Base-by-base conservation (phyloP, 2,329 filamentous ascomycete species). In the Trichophyton mentagrophytes region DNA sequence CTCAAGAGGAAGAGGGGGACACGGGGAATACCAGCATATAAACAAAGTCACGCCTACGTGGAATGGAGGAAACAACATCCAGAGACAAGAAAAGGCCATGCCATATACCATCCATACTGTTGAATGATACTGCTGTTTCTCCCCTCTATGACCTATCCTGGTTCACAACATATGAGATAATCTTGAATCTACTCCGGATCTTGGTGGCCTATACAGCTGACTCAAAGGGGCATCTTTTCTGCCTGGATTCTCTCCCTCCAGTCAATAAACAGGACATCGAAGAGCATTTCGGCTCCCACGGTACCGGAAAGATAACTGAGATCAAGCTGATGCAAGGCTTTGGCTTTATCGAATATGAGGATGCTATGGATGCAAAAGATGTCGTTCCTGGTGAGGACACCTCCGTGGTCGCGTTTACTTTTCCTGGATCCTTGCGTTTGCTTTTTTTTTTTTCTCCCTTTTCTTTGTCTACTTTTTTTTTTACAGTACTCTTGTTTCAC, bases 271-370 rank as follows among this genome's bases (percentile, higher is more conserved):
- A 89, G 77, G 92, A 99, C 75, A 88, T 99, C 74, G 91, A 97
- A 79, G 85, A 86, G 70, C 92, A 97, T 77, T 99, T 99, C 79
- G 87, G 87, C 74, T 90, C 86, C 71, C 90, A 96, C 85, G 93
- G 92, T 73, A 92, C 90, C 69, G 93, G 93, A 75, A 90, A 96
- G 75, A 97, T 99, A 74, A 93, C 88, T 68, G 93, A 99, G 80
- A 92, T 99, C 79, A 99, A 99, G 81, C 85, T 99, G 66, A 99
- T 99, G 93, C 97, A 96, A 74, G 93, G 93, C 71, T 99, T 99
- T 73, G 93, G 93, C 74, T 99, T 99, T 80, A 96, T 99, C 74
- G 93, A 99, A 77, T 99, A 97, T 78, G 95, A 96, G 77, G 93
- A 97, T 79, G 85, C 90, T 62, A 89, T 96, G 88, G 93, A 99